A percentile compares a stretch with the other conserved stretches of the same genome.
These are phyloP conservation scores for Thermothelomyces thermophilus DNA, from an alignment of 2,329 filamentous ascomycete species.

Conservation along the genomic window DNA sequence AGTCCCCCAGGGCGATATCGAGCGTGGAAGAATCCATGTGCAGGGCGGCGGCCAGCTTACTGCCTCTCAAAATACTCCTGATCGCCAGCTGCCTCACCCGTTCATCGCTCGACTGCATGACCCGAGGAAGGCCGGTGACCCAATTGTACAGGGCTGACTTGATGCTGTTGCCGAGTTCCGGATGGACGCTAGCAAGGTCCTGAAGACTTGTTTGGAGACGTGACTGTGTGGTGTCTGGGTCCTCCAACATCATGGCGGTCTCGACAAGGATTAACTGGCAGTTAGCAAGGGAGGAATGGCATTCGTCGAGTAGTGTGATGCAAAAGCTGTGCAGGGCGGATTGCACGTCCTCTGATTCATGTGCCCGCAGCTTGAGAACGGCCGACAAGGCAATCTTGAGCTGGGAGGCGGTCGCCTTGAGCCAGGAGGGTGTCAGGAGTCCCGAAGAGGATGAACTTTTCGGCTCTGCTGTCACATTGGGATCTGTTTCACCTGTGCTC, in stretches of 20 bases:
- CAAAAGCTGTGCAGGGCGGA: slow-evolving; percentile 64
- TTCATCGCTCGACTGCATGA: slow-evolving; percentile 82
- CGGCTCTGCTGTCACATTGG: slow-evolving; percentile 11
- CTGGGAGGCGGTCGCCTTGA: slow-evolving; percentile 72
- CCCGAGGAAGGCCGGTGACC: slow-evolving; percentile 70
- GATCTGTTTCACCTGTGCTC: slow-evolving; percentile 25
- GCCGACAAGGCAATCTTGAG: slow-evolving; percentile 76
- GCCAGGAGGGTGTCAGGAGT: slow-evolving; percentile 54
- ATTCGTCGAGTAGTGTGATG: slow-evolving; percentile 69
- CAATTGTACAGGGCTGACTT: slow-evolving; percentile 71
- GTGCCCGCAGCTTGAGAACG: slow-evolving; percentile 66
- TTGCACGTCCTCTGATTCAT: slow-evolving; percentile 63
- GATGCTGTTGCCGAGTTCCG: slow-evolving; percentile 47
- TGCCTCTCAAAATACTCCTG: slow-evolving; percentile 67
- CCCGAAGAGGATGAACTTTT: slow-evolving; percentile 26
- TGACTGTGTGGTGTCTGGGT: slow-evolving; percentile 34
- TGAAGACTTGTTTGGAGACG: slow-evolving; percentile 45
- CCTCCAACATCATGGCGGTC: slow-evolving; percentile 60
- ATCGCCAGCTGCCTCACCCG: slow-evolving; percentile 65
- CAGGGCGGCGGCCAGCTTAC: slow-evolving; percentile 57
- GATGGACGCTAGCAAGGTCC: slow-evolving; percentile 52
- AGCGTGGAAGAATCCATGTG: slow-evolving; percentile 60
- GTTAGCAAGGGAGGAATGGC: slow-evolving; percentile 63
- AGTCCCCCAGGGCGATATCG: slow-evolving; percentile 58
- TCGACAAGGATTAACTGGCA: slow-evolving; percentile 70